These are phyloP conservation scores for Yamadazyma kanchanaburiensis DNA, from an alignment of 1,139 yeast species.

Conservation along the genomic window DNA sequence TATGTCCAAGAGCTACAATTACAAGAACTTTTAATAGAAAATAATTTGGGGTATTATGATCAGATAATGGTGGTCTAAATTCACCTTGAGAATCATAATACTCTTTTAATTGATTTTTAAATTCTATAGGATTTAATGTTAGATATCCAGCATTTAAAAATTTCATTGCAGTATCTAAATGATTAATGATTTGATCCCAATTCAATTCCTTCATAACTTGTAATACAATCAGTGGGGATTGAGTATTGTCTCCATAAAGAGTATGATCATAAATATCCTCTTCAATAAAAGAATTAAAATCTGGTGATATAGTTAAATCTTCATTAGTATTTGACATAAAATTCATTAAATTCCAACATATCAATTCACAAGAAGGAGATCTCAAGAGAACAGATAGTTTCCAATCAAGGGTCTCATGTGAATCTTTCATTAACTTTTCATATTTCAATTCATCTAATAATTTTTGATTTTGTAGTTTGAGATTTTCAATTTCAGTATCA, in stretches of 20 bases:
- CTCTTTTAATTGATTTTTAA: conserved; percentile 10
- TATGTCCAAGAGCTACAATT: conserved; percentile 21
- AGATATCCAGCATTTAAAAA: conserved; percentile 25
- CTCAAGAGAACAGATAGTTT: conserved; percentile 20
- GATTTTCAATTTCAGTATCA: conserved; percentile 23
- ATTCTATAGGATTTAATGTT: conserved; percentile 20
- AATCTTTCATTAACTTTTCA: conserved; percentile 2
- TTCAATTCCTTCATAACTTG: background rate
- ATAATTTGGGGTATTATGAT: conserved; percentile 9
- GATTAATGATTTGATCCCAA: conserved; percentile 6
- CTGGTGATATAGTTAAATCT: conserved; percentile 18
- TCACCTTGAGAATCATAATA: conserved; percentile 15
- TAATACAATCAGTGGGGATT: conserved; percentile 1
- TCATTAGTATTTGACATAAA: conserved; percentile 11
- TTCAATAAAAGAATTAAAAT: conserved; percentile 22
- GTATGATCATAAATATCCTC: conserved; percentile 20
- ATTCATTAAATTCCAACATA: conserved; percentile 24
- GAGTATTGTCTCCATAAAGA: conserved; percentile 7
- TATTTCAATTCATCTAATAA: conserved; percentile 12
- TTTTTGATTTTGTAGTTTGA: conserved; percentile 13
- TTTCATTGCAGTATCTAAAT: conserved; percentile 13
- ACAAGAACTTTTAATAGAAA: conserved; percentile 21
- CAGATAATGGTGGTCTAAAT: conserved; percentile 1
- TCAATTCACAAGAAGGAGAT: conserved; percentile 25
- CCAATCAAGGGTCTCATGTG: conserved; percentile 7